phyloP scores from a whole-genome alignment of 805 yeast genomes.

The Schizosaccharomyces octosporus region DNA sequence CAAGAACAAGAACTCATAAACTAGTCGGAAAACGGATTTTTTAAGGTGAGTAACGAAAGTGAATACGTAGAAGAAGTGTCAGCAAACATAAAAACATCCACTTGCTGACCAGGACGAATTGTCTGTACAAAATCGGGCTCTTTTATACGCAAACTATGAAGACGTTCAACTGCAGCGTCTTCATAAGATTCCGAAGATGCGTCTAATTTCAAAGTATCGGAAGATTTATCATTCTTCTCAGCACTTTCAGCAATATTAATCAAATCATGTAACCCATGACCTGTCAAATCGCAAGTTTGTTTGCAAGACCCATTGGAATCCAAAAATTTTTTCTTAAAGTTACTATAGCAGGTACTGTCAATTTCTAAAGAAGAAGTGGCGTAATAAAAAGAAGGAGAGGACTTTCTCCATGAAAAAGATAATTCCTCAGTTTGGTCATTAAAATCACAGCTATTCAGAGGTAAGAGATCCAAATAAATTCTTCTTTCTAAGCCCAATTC shows the following conservation, averaged over 20 bases:
- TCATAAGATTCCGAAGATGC: too few species aligned
- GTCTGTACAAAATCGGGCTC: not conserved
- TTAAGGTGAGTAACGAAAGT: not conserved
- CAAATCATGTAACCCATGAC: not conserved
- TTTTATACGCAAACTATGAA: not conserved
- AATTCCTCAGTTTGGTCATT: not conserved
- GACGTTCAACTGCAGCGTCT: not conserved
- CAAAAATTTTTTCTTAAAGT: not conserved
- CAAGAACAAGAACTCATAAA: not conserved
- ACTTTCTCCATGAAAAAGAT: not conserved
- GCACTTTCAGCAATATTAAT: not conserved
- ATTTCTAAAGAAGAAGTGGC: not conserved
- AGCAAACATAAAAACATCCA: not conserved
- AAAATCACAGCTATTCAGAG: not conserved
- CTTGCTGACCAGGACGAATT: not conserved
- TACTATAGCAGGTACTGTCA: not conserved
- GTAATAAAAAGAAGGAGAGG: not conserved
- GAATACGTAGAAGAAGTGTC: not conserved
- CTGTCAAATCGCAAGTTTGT: not conserved
- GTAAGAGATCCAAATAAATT: constrained; percentile 85
- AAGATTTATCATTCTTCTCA: not conserved
- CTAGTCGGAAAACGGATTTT: not conserved
- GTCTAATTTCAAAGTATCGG: too few species aligned
- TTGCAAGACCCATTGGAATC: not conserved
- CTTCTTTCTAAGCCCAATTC: constrained; percentile 87